Percentiles rank a stretch among this genome's conserved stretches.
Conservation (phyloP, 768 basidiomycete species). For the Tephrocybe sp. region DNA sequence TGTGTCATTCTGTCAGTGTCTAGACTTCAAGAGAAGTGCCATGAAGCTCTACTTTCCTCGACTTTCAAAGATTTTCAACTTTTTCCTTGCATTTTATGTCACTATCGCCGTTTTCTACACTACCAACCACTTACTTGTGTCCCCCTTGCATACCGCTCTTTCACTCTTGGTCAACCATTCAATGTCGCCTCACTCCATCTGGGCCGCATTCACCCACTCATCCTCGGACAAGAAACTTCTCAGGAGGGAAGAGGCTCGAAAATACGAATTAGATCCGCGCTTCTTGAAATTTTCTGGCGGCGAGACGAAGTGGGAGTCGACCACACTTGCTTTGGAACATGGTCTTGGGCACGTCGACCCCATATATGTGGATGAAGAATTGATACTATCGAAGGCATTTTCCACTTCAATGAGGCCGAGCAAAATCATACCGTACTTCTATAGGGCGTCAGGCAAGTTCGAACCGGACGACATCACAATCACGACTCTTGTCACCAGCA, state of each 20-base stretch:
- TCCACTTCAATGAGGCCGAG: slow-evolving; percentile 67
- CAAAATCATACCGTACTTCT: slow-evolving; percentile 80
- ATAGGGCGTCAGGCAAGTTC: slow-evolving; percentile 57
- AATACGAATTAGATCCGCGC: slow-evolving; percentile 12
- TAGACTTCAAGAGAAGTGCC: no score
- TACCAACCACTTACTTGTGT: slow-evolving; percentile 36
- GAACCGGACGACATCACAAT: slow-evolving; percentile 74
- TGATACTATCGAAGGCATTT: slow-evolving; percentile 70
- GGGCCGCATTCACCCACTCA: slow-evolving; percentile 8
- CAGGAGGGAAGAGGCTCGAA: slow-evolving; percentile 8
- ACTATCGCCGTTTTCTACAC: slow-evolving; percentile 42
- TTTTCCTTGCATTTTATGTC: slow-evolving; percentile 33
- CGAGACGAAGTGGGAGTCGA: slow-evolving; percentile 31
- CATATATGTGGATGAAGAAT: slow-evolving; percentile 40
- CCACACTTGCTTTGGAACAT: slow-evolving; percentile 30
- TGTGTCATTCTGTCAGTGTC: no score
- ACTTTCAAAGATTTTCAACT: slow-evolving; percentile 23
- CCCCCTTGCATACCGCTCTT: slow-evolving; percentile 28
- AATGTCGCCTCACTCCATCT: slow-evolving; percentile 19
- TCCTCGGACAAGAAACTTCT: slow-evolving; percentile 9
- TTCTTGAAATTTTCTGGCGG: slow-evolving; percentile 13
- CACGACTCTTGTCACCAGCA: slow-evolving; percentile 80
- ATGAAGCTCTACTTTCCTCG: slow-evolving; percentile 8
- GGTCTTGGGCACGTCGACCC: slow-evolving; percentile 32
- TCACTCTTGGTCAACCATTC: slow-evolving; percentile 24